Base-by-base conservation (phyloP, 495 filamentous ascomycete species). In the Trichoderma orchidacearum region DNA sequence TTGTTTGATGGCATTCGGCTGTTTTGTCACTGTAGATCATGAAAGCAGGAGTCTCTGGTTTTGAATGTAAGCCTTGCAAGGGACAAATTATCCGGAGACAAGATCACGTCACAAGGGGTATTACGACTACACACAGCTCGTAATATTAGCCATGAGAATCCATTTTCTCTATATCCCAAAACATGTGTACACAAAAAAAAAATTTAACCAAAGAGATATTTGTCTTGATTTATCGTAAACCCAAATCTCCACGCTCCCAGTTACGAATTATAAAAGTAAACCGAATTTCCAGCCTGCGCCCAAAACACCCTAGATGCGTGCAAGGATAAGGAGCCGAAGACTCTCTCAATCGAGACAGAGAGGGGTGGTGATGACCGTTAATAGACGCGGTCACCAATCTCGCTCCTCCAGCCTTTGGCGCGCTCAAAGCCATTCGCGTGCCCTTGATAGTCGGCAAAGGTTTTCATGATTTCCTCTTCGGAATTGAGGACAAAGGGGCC, bases 381-480 rank as follows among this genome's bases (percentile, higher is more conserved):
- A 25, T 48, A 48, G 5, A 48, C 41, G 21, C 41, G 41, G 21
- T 93, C 95, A 51, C 92, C 93, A 77, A 98, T 98, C 75, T 95
- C 85, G 64, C 89, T 95, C 68, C 80, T 69, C 93, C 93, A 98
- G 4, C 77, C 79, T 57, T 82, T 78, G 15, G 87, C 86, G 57
- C 85, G 76, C 75, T 98, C 92, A 66, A 98, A 98, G 15, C 92
- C 92, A 70, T 96, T 96, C 25, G 81, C 79, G 57, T 83, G 76
- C 50, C 76, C 85, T 73, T 90, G 87, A 63, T 85, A 98, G 70
- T 98, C 92, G 53, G 83, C 70, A 79, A 98, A 84, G 3, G 93
- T 89, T 73, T 96, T 82, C 60, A 90, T 86, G 35, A 98, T 89
- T 66, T 93, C 82, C 62, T 95, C 89, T 63, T 89, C 76, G 11